Conservation (phyloP, 1,284 basidiomycete genomes). For the Anthracocystis setariae region DNA sequence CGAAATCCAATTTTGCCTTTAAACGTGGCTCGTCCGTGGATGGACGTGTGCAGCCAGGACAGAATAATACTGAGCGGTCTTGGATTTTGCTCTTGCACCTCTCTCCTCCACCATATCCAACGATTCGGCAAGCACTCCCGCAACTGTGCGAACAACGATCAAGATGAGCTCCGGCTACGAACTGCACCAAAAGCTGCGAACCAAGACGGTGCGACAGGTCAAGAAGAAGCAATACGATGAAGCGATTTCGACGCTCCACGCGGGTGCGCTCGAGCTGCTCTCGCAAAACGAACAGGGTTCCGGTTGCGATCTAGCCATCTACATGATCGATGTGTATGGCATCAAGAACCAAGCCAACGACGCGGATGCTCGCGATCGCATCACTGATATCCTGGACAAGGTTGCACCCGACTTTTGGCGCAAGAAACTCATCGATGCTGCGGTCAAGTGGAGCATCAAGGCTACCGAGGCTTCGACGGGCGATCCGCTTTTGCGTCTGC, state of each 20-base stretch:
- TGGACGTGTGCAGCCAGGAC: constrained; percentile 1
- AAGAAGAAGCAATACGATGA: constrained; percentile 65
- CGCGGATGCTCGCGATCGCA: constrained; percentile 43
- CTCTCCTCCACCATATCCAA: too few relatives aligned
- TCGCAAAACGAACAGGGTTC: constrained; percentile 62
- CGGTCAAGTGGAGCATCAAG: constrained; percentile 61
- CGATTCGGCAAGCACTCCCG: background rate
- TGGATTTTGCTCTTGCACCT: background rate
- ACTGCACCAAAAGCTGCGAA: constrained; percentile 66
- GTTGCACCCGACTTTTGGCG: constrained; percentile 63
- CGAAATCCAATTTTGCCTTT: too few relatives aligned
- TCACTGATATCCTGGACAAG: constrained; percentile 49
- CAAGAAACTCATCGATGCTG: constrained; percentile 62
- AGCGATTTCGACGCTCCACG: constrained; percentile 57
- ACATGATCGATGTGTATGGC: constrained; percentile 64
- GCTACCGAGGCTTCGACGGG: constrained; percentile 47
- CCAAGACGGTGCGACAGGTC: constrained; percentile 64
- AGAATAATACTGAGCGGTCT: too few relatives aligned
- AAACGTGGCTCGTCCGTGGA: constrained; percentile 20
- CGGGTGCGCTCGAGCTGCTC: constrained; percentile 56
- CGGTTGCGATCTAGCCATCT: constrained; percentile 64
- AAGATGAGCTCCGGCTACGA: constrained; percentile 61
- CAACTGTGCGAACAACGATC: background rate
- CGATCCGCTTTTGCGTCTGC: constrained; percentile 56
- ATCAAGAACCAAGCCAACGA: constrained; percentile 44